These are phyloP conservation scores for Hypoxylon rickii DNA, from an alignment of 495 filamentous ascomycete species.

Conservation along the genomic window DNA sequence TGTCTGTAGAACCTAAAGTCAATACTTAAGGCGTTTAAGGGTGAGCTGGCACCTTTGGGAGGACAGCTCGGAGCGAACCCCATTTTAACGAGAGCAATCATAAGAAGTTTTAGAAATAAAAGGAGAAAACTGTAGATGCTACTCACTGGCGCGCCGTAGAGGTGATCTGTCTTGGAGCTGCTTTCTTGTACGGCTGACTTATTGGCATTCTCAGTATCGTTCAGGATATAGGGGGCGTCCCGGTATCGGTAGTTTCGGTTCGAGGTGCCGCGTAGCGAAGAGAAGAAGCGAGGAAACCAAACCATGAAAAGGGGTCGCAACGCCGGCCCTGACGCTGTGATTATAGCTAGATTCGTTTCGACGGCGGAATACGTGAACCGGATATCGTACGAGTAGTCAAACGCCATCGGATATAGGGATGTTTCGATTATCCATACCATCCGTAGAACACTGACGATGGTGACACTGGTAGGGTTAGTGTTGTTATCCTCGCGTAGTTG, in stretches of 20 bases:
- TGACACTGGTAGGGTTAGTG: constrained; percentile 48
- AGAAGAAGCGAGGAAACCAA: constrained; percentile 46
- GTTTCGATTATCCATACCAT: constrained; percentile 37
- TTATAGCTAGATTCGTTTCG: constrained; percentile 59
- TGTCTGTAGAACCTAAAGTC: constrained; percentile 7
- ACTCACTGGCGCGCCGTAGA: constrained; percentile 18
- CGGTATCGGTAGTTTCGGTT: constrained; percentile 30
- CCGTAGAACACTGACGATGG: constrained; percentile 53
- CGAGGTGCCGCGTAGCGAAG: constrained; percentile 23
- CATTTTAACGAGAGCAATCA: neutral
- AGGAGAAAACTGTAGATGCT: neutral
- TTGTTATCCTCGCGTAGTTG: neutral
- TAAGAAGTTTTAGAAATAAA: neutral
- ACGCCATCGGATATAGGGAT: constrained; percentile 30
- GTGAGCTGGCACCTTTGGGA: no score
- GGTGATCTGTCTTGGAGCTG: constrained; percentile 16
- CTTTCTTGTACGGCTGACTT: constrained; percentile 18
- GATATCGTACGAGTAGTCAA: constrained; percentile 42
- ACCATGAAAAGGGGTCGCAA: constrained; percentile 48
- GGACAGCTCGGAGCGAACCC: no score
- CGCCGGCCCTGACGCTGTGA: constrained; percentile 55
- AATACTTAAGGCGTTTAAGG: neutral
- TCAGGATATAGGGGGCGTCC: constrained; percentile 11
- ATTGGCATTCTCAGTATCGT: constrained; percentile 25
- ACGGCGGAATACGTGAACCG: constrained; percentile 57